Base-by-base conservation (phyloP, 768 basidiomycete genomes). In the Amanita thiersii region DNA sequence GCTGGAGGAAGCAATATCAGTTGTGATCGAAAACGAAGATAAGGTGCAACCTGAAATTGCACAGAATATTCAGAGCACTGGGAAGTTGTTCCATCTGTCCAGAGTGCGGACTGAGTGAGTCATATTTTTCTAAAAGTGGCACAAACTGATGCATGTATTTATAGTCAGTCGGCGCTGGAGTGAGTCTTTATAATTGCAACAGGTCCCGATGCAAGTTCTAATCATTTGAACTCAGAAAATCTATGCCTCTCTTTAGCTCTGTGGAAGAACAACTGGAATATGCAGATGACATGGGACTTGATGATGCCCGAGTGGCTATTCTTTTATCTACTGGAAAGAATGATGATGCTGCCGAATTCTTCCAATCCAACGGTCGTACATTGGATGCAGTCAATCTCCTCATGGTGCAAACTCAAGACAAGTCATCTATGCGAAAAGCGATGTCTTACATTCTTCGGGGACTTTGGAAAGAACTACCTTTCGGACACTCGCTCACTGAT, bases 231-330 rank as follows among this genome's bases (percentile, higher is more conserved):
- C 28, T 24, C 48, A 82, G 82, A 15, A 59, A 71, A 54, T 68
- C 68, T 17, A 40, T 59, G 41, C 47, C 56, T 5, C 52, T 84
- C 2, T 85, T 85, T 44, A 46, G 60, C 0, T 60, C 67, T 0
- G 56, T 65, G 0, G 72, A 82, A 15, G 74, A 79, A 15, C 64
- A 65, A 14, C 47, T 79, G n/a, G 68, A 71, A 26, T 85, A 76
- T 44, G 61, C 78, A 12, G 70, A 79, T 40, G 66, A 74, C 3
- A 65, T 66, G 32, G 70, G 70, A 25, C 56, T 84, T 4, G 72
- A 77, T 47, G 45, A 63, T 9, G 68, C 73, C 5, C 73, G 64
- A 5, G 70, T 71, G 0, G 54, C 57, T 0, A 48, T 81, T 5
- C 59, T 79, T 9, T 61, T 64, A 20, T 55, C 58, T 3, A 59